Percentiles rank a stretch among this genome's conserved stretches.
phyloP scores from a whole-genome alignment of 768 basidiomycete species.

The Boletus reticuloceps region DNA sequence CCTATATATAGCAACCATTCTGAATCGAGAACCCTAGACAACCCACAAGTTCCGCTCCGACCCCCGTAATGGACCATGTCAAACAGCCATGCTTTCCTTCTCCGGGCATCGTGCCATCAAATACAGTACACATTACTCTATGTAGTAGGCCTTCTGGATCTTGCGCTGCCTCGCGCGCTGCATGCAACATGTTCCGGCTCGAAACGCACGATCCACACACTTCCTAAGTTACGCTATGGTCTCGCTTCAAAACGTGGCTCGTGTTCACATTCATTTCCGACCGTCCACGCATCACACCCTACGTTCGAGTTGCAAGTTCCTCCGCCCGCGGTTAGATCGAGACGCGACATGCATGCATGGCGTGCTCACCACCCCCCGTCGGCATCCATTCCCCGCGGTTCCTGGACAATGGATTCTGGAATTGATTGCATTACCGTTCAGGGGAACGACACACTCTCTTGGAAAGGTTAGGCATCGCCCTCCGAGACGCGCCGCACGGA shows the following conservation, averaged over 20 bases:
- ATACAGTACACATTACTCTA: slow-evolving; percentile 9
- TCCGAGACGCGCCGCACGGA: slow-evolving; percentile 6
- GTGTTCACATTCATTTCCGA: slow-evolving; percentile 24
- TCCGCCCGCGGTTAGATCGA: slow-evolving; percentile 1
- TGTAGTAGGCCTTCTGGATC: slow-evolving; percentile 2
- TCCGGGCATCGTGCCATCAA: slow-evolving; percentile 11
- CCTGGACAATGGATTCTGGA: slow-evolving; percentile 1
- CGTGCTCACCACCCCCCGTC: slow-evolving; percentile 2
- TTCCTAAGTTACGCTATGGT: slow-evolving; percentile 4
- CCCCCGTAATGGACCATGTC: slow-evolving; percentile 6
- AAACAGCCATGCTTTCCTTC: slow-evolving; percentile 18
- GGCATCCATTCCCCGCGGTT: slow-evolving; percentile 1
- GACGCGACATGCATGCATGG: slow-evolving; percentile 2
- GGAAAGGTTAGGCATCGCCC: background rate
- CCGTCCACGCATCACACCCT: slow-evolving; percentile 3
- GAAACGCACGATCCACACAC: slow-evolving; percentile 25
- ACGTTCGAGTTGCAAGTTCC: background rate
- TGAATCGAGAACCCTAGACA: background rate
- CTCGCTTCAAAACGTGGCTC: slow-evolving; percentile 12
- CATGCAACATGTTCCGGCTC: slow-evolving; percentile 29
- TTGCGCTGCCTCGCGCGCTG: slow-evolving; percentile 22
- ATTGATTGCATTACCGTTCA: slow-evolving; percentile 2
- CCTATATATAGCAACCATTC: slow-evolving; percentile 18
- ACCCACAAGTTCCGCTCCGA: slow-evolving; percentile 23
- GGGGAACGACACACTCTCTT: background rate